Evolutionary conservation across 306 rosid genomes (phyloP).

Genomic region (Cicer arietinum): DNA sequence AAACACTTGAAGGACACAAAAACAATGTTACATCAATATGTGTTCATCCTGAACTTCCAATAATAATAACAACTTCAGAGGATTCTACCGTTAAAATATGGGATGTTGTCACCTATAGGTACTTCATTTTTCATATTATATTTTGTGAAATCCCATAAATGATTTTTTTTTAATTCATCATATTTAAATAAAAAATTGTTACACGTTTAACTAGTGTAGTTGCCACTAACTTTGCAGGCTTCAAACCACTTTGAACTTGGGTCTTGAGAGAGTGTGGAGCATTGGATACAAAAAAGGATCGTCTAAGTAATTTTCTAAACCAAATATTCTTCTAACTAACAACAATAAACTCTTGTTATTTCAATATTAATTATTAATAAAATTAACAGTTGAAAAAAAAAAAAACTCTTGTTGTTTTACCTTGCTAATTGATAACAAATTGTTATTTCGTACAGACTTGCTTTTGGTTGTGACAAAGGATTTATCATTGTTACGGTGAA

Average conservation of each 20-base stretch:
- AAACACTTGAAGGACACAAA: slow-evolving; percentile 64
- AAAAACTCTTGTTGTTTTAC: background rate
- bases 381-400: no score
- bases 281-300: slow-evolving; percentile 61
- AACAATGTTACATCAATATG: slow-evolving; percentile 59
- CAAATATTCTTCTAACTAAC: slow-evolving; percentile 11
- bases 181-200: background rate
- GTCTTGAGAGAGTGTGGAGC: slow-evolving; percentile 71
- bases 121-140: background rate
- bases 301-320: slow-evolving; percentile 45
- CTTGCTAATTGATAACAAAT: slow-evolving; percentile 5
- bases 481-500: slow-evolving; percentile 43
- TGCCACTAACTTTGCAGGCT: slow-evolving; percentile 48
- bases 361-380: no score
- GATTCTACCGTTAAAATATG: slow-evolving; percentile 60
- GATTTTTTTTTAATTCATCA: background rate
- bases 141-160: background rate
- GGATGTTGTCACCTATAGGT: slow-evolving; percentile 55
- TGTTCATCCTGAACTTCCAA: slow-evolving; percentile 62
- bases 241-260: slow-evolving; percentile 48
- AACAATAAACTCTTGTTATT: background rate
- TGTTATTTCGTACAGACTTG: slow-evolving; percentile 49
- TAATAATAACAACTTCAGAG: slow-evolving; percentile 63
- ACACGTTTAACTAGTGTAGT: background rate
- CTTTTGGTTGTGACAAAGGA: slow-evolving; percentile 69